A percentile compares a stretch with the other conserved stretches of the same genome.
Evolutionary conservation across 2,329 filamentous ascomycete genomes (phyloP).

Genomic region (Fusarium sp.): DNA sequence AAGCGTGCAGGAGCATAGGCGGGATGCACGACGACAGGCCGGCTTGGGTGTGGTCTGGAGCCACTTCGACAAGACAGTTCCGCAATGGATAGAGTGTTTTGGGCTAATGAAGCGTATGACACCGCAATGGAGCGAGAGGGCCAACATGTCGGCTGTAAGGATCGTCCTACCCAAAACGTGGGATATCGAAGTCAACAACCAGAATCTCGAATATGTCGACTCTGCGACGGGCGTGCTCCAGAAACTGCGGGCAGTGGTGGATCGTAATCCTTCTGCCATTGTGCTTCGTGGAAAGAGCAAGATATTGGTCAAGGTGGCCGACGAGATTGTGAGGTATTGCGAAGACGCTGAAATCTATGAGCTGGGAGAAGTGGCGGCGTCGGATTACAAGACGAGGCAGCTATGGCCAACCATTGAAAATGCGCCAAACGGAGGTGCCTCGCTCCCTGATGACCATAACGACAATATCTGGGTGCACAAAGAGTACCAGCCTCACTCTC

Average conservation of each 20-base stretch:
- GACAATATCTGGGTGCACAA: constrained; percentile 50
- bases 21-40: constrained; percentile 49
- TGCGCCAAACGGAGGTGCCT: constrained; percentile 39
- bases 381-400: constrained; percentile 49
- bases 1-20: constrained; percentile 32
- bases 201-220: constrained; percentile 49
- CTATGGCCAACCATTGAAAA: constrained; percentile 50
- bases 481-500: constrained; percentile 45
- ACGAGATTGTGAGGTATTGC: constrained; percentile 47
- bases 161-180: constrained; percentile 49
- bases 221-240: constrained; percentile 47
- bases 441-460: constrained; percentile 31
- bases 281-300: constrained; percentile 47
- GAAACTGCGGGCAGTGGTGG: constrained; percentile 47
- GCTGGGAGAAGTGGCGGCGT: constrained; percentile 49
- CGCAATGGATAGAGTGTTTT: constrained; percentile 55
- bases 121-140: constrained; percentile 43
- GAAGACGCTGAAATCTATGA: constrained; percentile 48
- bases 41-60: constrained; percentile 49
- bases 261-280: constrained; percentile 47
- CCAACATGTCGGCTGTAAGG: constrained; percentile 50
- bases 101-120: constrained; percentile 51
- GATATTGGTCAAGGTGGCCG: constrained; percentile 47
- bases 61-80: constrained; percentile 41
- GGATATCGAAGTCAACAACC: constrained; percentile 48